A percentile compares a stretch with the other conserved stretches of the same genome.
phyloP scores from a whole-genome alignment of 257 asterid species.

The Apocynum venetum region DNA sequence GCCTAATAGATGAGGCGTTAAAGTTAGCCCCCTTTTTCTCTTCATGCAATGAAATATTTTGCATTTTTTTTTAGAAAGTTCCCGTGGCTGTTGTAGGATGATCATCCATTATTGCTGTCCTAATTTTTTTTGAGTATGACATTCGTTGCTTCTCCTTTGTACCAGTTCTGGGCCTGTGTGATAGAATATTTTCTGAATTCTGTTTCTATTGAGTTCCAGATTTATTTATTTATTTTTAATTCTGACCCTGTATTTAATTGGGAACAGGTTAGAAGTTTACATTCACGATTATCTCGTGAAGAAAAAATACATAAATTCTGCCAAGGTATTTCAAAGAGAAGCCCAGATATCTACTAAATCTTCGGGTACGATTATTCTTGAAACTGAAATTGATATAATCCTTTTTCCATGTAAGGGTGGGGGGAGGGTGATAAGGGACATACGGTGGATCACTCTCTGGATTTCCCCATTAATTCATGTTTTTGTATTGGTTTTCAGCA shows the following conservation, averaged over 20 bases:
- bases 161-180: background rate
- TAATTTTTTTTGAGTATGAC: background rate
- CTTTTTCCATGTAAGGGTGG: background rate
- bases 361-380: conserved; percentile 18
- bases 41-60: background rate
- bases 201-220: background rate
- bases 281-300: conserved; percentile 29
- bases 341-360: conserved; percentile 18
- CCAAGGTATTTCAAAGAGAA: conserved; percentile 24
- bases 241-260: background rate
- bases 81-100: background rate
- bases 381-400: background rate
- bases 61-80: background rate
- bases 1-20: background rate
- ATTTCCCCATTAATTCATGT: background rate
- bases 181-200: background rate
- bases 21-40: background rate
- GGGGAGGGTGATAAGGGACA: background rate
- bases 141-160: background rate
- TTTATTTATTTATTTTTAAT: too few species aligned
- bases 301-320: conserved; percentile 24
- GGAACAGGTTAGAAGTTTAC: conserved; percentile 30
- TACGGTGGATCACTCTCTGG: background rate
- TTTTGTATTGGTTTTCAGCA: conserved; percentile 16
- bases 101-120: background rate